Evolutionary conservation across 352 stramenopile genomes (phyloP).

Genomic region (Pythium graminicola): DNA sequence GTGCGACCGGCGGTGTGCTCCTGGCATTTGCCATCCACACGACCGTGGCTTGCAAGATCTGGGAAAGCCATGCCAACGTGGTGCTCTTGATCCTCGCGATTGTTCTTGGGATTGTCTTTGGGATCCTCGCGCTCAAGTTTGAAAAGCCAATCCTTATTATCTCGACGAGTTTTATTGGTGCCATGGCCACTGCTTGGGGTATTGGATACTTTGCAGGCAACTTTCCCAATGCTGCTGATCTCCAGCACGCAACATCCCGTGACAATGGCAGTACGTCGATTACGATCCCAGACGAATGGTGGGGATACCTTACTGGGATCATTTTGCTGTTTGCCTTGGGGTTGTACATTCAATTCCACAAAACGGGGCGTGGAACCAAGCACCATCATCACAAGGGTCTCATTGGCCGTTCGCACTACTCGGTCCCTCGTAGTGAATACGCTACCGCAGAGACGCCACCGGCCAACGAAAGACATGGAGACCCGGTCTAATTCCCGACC

Average conservation of each 20-base stretch:
- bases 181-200: constrained; percentile 38
- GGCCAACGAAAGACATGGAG: constrained; percentile 11
- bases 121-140: constrained; percentile 38
- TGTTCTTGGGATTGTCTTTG: constrained; percentile 33
- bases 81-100: constrained; percentile 43
- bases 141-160: constrained; percentile 55
- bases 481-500: constrained; percentile 17
- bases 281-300: constrained; percentile 48
- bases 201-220: constrained; percentile 56
- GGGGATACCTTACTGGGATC: constrained; percentile 48
- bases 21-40: constrained; percentile 55
- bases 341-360: constrained; percentile 33
- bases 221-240: constrained; percentile 47
- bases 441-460: constrained; percentile 7
- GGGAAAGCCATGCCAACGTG: constrained; percentile 42
- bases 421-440: constrained; percentile 14
- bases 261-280: constrained; percentile 30
- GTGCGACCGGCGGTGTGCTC: constrained; percentile 46
- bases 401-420: constrained; percentile 1
- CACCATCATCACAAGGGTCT: constrained; percentile 38
- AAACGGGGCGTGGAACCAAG: constrained; percentile 17
- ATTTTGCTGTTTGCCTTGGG: constrained; percentile 45
- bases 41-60: constrained; percentile 47
- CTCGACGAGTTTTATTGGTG: constrained; percentile 50
- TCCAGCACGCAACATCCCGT: constrained; percentile 30